Base-by-base conservation (phyloP, 306 rosid species). In the Pterocarpus santalinus region DNA sequence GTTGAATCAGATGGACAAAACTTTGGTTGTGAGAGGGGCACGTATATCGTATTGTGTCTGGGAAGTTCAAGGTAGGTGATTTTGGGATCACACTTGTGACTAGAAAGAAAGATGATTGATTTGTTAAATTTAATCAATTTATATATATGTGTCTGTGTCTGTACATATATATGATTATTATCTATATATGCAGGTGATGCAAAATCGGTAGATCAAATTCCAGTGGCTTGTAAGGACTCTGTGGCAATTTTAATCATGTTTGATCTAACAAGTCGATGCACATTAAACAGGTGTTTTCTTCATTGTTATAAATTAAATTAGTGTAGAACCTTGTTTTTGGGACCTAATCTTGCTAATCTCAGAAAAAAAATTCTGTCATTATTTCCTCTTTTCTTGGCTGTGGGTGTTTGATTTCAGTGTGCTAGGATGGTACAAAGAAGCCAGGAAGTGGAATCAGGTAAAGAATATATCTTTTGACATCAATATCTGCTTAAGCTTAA, bases 261-360 rank as follows among this genome's bases (percentile, higher is more conserved):
- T 84, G 99, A 95, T 90, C 92, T 95, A 79, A 95, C 99, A 56
- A 93, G 99, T 76, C 91, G 99, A 75, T 85, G 93, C 79, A 95
- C 99, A 7, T 88, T 95, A 85, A 93, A 89, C 83, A 88, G 91
- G 99, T 93, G 30, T 1, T 15, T 12, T 63, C 32, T 56, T 41
- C 57, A 7, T n/a, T 47, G 16, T 34, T 7, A 34, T 22, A 2
- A 35, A 28, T 39, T 30, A 15, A 66, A 57, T 60, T 6, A 47
- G 32, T 2, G 0, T 1, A 28, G 16, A n/a, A 0, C 34, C 9
- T 63, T n/a, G 17, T 5, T 14, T 3, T 39, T 46, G 8, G 62
- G 55, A 82, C 14, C 61, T 39, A 70, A 65, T 57, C 47, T 65
- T 65, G 57, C 39, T 55, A 72, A 82, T 82, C 49, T n/a, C 41